Evolutionary conservation across 2,329 filamentous ascomycete genomes (phyloP), one percentile per base, ranked within the genome.

Genomic region (Mycosphaerelloides madeirae): DNA sequence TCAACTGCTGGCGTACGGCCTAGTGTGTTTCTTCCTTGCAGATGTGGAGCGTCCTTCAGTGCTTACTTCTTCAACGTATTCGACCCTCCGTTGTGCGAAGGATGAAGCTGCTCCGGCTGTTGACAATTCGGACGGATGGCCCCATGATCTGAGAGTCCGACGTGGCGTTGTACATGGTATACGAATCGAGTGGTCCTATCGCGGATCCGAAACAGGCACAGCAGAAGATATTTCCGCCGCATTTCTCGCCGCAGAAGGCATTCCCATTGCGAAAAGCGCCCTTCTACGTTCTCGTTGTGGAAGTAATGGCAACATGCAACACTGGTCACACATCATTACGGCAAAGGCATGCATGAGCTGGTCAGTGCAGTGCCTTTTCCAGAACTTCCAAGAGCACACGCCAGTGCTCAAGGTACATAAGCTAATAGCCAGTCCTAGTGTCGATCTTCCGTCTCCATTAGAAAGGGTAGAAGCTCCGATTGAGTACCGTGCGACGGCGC

Each of bases 381-480:
- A 49, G 44, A 48, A 42, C 36, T 31, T 38, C 31, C 33, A 33
- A 38, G 39, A 44, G 33, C 38, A 39, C 35, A 29, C 42, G 40
- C 44, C 49, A 43, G 40, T 38, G 35, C 42, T 33, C 49, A 49
- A 50, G 42, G 44, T 44, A 51, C 52, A 46, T 34, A 48, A 29
- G 35, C 52, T 55, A 49, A 22, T 43, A 46, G 39, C 45, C 38
- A 49, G 36, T 52, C 46, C 52, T 44, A 47, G 52, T 44, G 53
- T 51, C 48, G 53, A 53, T 55, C 53, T 33, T 43, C 31, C 34
- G 41, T 45, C 43, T 41, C 43, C 43, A 31, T 53, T 55, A 43
- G 45, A 59, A 59, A 48, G 46, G 57, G 58, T 46, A 60, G 52
- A 44, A 59, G 25, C 50, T 60, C 58, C 58, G 58, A 59, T 61